These are phyloP conservation scores for Clarireedia monteithiana DNA, from an alignment of 2,329 filamentous ascomycete species.

Conservation along the genomic window DNA sequence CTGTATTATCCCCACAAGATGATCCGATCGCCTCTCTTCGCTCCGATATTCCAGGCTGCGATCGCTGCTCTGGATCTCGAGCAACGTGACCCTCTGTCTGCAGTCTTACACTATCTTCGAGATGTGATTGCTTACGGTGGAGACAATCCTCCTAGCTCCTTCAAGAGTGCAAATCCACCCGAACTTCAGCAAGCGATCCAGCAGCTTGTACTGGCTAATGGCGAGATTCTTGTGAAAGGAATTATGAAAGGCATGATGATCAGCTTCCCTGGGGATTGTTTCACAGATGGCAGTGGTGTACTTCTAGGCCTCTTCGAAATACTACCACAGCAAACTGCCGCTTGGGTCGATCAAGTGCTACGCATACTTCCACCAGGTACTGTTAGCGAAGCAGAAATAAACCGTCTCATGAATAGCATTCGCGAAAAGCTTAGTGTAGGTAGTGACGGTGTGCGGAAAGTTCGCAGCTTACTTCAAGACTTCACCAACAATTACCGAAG, in stretches of 20 bases:
- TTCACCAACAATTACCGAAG: conserved; percentile 93
- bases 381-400: conserved; percentile 70
- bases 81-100: conserved; percentile 84
- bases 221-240: conserved; percentile 75
- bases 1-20: conserved; percentile 86
- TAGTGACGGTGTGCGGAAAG: conserved; percentile 57
- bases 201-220: conserved; percentile 60
- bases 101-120: conserved; percentile 85
- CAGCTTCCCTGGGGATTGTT: conserved; percentile 91
- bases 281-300: conserved; percentile 90
- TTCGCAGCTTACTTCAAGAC: conserved; percentile 81
- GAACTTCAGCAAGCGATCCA: conserved; percentile 69
- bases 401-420: conserved; percentile 73
- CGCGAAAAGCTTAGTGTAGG: conserved; percentile 67
- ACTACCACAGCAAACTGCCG: conserved; percentile 67
- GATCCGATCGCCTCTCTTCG: conserved; percentile 69
- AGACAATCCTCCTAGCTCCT: conserved; percentile 59
- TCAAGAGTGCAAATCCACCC: conserved; percentile 51
- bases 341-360: conserved; percentile 80
- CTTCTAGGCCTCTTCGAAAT: conserved; percentile 83
- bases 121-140: conserved; percentile 86
- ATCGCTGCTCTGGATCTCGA: conserved; percentile 81
- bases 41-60: conserved; percentile 79
- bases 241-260: conserved; percentile 99
- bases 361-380: conserved; percentile 76